Evolutionary conservation across 768 basidiomycete genomes (phyloP), one percentile per base, ranked within the genome.

Genomic region (Chiua virens): DNA sequence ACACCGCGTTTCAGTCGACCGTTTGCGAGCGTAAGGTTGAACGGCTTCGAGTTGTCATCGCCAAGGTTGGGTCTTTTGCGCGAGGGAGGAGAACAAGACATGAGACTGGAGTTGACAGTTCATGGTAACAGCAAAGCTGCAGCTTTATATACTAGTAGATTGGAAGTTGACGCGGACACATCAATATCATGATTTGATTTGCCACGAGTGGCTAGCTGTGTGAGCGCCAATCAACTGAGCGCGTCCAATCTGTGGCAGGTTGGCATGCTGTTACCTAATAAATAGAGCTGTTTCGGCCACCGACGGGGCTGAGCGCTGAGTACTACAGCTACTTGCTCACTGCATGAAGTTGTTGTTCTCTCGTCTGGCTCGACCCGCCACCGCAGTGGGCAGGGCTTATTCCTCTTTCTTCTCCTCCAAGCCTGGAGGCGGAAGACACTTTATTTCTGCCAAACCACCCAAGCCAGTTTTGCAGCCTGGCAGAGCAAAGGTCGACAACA

Each of bases 401-500:
- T 91, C 86, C 7, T 89, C 88, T 1, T 85, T 86, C 58, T 91
- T 89, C 72, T 88, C 86, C 13, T 86, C 85, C 23, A 89, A 87
- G 62, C 75, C 86, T 2, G 88, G 89, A 4, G 89, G 89, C 18
- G 79, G 77, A 20, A 78, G 89, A 27, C 87, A 84, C 60, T 87
- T 89, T 68, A 84, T 86, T 52, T 82, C 88, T 5, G 71, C 87
- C 8, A 92, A 89, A 66, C 74, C 85, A 17, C 77, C 83, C 49
- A 79, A 79, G 57, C 61, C 70, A 13, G 75, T 75, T 52, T 62
- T 73, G 40, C 65, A 72, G 13, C 65, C 69, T 32, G 63, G 57
- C 59, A 66, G 53, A 44, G 52, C 52, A 82, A 83, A 54, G 17
- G 69, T 59, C 23, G 72, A 75, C 65, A 67, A 69, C 38, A 60